Conservation (phyloP, 1,284 basidiomycete species). For the Chondrostereum purpureum region DNA sequence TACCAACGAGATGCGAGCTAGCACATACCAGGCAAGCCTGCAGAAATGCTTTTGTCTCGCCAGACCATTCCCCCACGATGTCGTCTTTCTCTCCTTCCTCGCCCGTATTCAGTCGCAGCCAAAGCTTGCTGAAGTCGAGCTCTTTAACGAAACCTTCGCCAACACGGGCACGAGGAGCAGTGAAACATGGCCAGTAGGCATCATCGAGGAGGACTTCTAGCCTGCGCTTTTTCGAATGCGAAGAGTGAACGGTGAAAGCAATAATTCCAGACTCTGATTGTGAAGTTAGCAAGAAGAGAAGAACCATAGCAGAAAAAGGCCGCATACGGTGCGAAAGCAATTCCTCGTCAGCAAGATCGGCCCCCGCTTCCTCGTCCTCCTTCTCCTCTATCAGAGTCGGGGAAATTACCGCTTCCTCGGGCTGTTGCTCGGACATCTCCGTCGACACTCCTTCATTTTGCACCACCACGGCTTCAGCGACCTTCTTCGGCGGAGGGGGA, state of each 20-base stretch:
- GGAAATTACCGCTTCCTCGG: too few relatives aligned
- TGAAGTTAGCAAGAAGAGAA: too few relatives aligned
- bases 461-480: too few relatives aligned
- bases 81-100: slow-evolving; percentile 81
- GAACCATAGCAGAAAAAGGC: slow-evolving; percentile 1
- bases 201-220: slow-evolving; percentile 93
- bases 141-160: slow-evolving; percentile 96
- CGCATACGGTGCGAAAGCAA: slow-evolving; percentile 66
- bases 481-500: too few relatives aligned
- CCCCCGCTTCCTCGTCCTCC: slow-evolving; percentile 22
- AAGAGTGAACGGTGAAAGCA: slow-evolving; percentile 83
- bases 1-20: slow-evolving; percentile 3
- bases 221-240: slow-evolving; percentile 73
- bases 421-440: too few relatives aligned
- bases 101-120: slow-evolving; percentile 79
- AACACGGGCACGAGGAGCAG: slow-evolving; percentile 75
- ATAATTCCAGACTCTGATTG: slow-evolving; percentile 82
- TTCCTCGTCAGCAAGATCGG: slow-evolving; percentile 48
- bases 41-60: slow-evolving; percentile 76
- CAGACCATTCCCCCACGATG: slow-evolving; percentile 77
- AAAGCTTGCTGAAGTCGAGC: slow-evolving; percentile 86
- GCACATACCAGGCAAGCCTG: slow-evolving; percentile 61
- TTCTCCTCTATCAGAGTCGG: too few relatives aligned
- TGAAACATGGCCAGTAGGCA: slow-evolving; percentile 90
- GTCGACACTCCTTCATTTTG: too few relatives aligned